phyloP scores from a whole-genome alignment of 2,329 filamentous ascomycete species.

The Claviceps fusiformis region DNA sequence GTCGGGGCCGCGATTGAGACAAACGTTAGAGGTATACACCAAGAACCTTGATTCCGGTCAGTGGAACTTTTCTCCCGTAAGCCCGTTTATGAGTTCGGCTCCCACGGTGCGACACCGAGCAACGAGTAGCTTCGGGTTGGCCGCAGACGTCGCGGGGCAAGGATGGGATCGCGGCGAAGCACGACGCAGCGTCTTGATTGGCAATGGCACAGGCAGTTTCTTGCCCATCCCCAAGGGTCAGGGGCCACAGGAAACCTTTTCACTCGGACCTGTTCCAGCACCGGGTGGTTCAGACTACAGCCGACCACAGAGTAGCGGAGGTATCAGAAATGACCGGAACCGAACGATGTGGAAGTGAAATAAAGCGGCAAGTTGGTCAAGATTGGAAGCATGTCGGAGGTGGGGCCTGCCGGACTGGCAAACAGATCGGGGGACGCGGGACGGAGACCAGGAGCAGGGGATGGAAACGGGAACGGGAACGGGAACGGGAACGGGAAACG shows the following conservation, averaged over 20 bases:
- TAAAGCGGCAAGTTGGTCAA: neutral
- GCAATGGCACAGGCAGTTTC: slow-evolving; percentile 37
- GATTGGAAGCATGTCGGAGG: neutral
- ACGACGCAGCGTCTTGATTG: slow-evolving; percentile 40
- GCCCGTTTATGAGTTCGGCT: slow-evolving; percentile 16
- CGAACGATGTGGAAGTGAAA: neutral
- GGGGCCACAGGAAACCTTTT: neutral
- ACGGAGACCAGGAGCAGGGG: neutral
- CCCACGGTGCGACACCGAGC: slow-evolving; percentile 25
- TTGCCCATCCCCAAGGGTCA: slow-evolving; percentile 31
- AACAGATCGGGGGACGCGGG: too few species aligned
- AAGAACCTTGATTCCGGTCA: slow-evolving; percentile 44
- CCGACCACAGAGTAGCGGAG: neutral
- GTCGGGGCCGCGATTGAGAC: slow-evolving; percentile 26
- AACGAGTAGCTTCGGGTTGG: slow-evolving; percentile 43
- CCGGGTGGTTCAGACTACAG: neutral
- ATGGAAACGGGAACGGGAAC: too few species aligned
- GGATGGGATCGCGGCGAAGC: slow-evolving; percentile 40
- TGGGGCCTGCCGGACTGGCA: too few species aligned
- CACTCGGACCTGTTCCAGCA: neutral
- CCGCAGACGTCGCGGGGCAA: slow-evolving; percentile 32
- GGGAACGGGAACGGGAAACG: neutral
- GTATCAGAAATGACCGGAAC: neutral
- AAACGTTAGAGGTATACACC: slow-evolving; percentile 46
- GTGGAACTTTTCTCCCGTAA: slow-evolving; percentile 44